Percentiles rank a stretch among this genome's conserved stretches.
These are phyloP conservation scores for Fraxinus baroniana DNA, from an alignment of 305 asterid species.

Conservation along the genomic window DNA sequence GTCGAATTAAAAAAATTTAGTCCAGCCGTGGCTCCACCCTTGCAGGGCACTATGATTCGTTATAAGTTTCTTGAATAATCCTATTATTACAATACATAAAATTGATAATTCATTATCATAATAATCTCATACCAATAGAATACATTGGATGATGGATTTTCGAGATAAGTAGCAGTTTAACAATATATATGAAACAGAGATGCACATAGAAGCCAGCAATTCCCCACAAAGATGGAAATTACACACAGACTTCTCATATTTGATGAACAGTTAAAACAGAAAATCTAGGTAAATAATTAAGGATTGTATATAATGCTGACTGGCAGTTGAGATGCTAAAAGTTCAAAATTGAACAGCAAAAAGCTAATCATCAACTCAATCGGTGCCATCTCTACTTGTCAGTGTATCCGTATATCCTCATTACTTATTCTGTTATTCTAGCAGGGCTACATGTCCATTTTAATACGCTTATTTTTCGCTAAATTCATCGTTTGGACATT, in stretches of 20 bases:
- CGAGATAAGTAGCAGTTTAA: not conserved
- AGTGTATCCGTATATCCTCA: not conserved
- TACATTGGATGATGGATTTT: not conserved
- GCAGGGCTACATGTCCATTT: not conserved
- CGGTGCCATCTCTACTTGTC: not conserved
- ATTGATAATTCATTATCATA: not conserved
- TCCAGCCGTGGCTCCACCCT: not conserved
- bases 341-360: not conserved
- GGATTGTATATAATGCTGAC: not conserved
- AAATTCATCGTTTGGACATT: not conserved
- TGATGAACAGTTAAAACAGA: constrained; percentile 1
- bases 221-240: not conserved
- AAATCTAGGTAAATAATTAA: constrained; percentile 1
- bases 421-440: not conserved
- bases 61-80: not conserved
- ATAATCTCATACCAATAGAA: constrained; percentile 15
- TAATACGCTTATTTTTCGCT: not conserved
- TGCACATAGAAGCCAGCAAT: not conserved
- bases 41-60: not conserved
- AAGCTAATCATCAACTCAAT: not conserved
- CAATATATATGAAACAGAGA: not conserved
- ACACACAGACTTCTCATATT: not conserved
- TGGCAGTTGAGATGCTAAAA: not conserved
- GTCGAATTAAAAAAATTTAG: too few relatives aligned
- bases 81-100: not conserved